These are phyloP conservation scores for Salvia hispanica DNA, from an alignment of 257 asterid species.

Conservation along the genomic window DNA sequence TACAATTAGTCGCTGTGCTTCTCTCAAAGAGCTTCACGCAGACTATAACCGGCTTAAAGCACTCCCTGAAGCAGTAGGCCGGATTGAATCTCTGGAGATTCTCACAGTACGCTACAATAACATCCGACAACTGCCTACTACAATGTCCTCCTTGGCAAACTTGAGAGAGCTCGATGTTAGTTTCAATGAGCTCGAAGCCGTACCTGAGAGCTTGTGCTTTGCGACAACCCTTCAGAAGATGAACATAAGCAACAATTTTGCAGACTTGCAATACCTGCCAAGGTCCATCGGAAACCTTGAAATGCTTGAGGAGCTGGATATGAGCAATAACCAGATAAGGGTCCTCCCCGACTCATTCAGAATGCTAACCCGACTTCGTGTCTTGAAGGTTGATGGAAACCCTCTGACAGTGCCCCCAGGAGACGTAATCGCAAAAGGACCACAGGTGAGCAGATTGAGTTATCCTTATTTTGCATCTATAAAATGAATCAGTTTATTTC, in stretches of 20 bases:
- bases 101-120: constrained; percentile 80
- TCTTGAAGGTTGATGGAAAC: constrained; percentile 73
- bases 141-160: constrained; percentile 66
- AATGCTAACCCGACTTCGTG: constrained; percentile 61
- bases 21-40: constrained; percentile 65
- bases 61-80: constrained; percentile 86
- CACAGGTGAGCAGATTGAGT: constrained; percentile 54
- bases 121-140: constrained; percentile 72
- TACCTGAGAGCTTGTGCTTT: constrained; percentile 90
- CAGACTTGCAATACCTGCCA: constrained; percentile 70
- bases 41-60: constrained; percentile 87
- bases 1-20: constrained; percentile 68
- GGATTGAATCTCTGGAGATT: constrained; percentile 65
- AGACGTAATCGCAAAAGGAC: constrained; percentile 57
- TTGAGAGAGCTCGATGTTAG: constrained; percentile 75
- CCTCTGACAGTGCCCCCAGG: constrained; percentile 72
- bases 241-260: constrained; percentile 90
- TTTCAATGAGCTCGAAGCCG: constrained; percentile 80
- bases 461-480: not conserved
- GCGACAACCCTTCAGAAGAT: constrained; percentile 75
- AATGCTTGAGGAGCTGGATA: constrained; percentile 77
- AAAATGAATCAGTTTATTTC: not conserved
- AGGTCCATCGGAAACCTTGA: constrained; percentile 89
- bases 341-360: constrained; percentile 78
- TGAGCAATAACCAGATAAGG: constrained; percentile 85